These are phyloP conservation scores for Petunia hybrid DNA, from an alignment of 305 asterid genomes.

Conservation along the genomic window DNA sequence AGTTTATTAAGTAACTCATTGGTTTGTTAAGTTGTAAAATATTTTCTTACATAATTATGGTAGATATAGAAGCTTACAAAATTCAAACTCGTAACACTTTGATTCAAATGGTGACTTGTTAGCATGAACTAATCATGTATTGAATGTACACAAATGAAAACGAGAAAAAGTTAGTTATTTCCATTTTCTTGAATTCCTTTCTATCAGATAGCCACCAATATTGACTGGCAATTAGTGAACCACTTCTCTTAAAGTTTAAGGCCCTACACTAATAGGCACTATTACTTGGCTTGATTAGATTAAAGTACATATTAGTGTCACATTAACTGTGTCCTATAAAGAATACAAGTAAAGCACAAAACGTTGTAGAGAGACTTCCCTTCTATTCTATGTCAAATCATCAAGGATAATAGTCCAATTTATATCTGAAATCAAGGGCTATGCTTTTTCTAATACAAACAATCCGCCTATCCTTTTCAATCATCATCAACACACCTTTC, in stretches of 20 bases:
- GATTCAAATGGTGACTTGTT: too few species aligned
- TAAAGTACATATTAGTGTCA: not conserved
- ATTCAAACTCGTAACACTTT: too few species aligned
- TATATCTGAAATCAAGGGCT: constrained; percentile 18
- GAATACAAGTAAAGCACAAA: not conserved
- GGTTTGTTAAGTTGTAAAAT: too few species aligned
- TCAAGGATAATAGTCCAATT: constrained; percentile 4
- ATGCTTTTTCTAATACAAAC: not conserved
- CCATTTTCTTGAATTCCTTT: constrained; percentile 5
- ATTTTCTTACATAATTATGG: too few species aligned
- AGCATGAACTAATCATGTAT: too few species aligned
- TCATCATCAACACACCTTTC: constrained; percentile 18
- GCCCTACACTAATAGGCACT: not conserved
- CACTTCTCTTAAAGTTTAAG: not conserved
- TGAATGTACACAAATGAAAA: too few species aligned
- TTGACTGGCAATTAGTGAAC: not conserved
- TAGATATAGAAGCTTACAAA: too few species aligned
- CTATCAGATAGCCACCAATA: not conserved
- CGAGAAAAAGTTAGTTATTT: not conserved
- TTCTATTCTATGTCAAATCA: constrained; percentile 22
- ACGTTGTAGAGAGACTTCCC: not conserved
- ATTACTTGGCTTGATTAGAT: not conserved
- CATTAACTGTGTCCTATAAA: not conserved
- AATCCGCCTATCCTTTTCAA: constrained; percentile 14
- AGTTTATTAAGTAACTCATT: too few species aligned